Evolutionary conservation across 78 protist species (phyloP).

Genomic region (Diacronema lutheri): DNA sequence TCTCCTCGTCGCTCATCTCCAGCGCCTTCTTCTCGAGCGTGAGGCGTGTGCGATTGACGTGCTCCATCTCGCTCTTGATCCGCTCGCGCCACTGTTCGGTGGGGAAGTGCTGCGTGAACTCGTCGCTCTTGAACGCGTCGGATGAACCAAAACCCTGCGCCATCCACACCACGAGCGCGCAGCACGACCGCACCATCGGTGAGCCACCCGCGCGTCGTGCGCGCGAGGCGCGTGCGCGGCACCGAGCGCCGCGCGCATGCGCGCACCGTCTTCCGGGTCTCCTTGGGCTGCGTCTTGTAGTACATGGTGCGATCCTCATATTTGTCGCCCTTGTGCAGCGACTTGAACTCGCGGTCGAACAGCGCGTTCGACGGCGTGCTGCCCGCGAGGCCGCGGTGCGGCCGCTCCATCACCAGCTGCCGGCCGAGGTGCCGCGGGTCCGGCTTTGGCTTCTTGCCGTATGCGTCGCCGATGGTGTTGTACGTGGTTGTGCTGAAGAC

Average conservation of each 20-base stretch:
- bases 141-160: not conserved
- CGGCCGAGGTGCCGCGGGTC: not conserved
- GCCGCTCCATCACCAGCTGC: not conserved
- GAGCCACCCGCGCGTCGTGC: too few relatives aligned
- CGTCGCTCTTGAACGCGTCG: not conserved
- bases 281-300: not conserved
- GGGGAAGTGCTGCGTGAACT: conserved; percentile 4
- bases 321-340: not conserved
- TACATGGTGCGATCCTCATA: conserved; percentile 3
- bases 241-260: too few relatives aligned
- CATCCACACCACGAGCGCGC: too few relatives aligned
- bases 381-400: not conserved
- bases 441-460: not conserved
- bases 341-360: conserved; percentile 4
- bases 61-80: not conserved
- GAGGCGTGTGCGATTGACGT: too few relatives aligned
- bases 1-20: not conserved
- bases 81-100: not conserved
- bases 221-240: too few relatives aligned
- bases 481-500: not conserved
- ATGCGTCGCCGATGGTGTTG: not conserved
- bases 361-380: not conserved
- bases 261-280: not conserved
- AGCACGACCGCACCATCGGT: too few relatives aligned
- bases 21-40: not conserved